Base-by-base conservation (phyloP, 768 basidiomycete genomes). In the Tremella fuciformis region DNA sequence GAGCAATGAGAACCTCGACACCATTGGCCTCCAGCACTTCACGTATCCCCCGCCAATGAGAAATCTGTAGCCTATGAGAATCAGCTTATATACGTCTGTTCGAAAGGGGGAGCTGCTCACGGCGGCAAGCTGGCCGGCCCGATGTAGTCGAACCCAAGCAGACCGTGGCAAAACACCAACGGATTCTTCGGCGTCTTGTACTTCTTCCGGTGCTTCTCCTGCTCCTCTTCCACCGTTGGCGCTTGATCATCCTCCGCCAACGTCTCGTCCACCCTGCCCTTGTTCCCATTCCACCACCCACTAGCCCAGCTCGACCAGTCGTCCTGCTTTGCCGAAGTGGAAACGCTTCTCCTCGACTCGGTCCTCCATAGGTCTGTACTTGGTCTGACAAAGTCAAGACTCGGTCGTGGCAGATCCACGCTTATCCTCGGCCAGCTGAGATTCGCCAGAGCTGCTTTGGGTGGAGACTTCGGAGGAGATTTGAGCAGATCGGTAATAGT, bases 31-130 rank as follows among this genome's bases (percentile, higher is more conserved):
- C 86, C 7, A 99, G 81, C 16, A 88, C 91, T 73, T 97, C 90
- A 70, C 88, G 87, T 63, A 99, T 94, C 7, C 96, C 96, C 38
- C 94, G 84, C 96, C 96, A 99, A 76, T 99, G 92, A 1, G 87
- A 82, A 41, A 99, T 90, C 69, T 92, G 85, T 16, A 97, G 67
- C 3, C 90, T 13, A 86, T 85, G 57, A 87, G 11, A 9, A 18
- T 39, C 18, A 53, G 47, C 15, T 38, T 6, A 18, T 46, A 15
- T 18, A 8, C 22, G 6, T n/a, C 6, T 8, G 42, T 15, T 38
- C 22, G 34, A 29, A 3, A 53, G 40, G 16, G 29, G 29, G 13
- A 46, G 52, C 11, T 3, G 50, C 64, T 55, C 41, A 70, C 70
- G 70, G 67, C 37, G 73, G 73, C 13, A 71, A 52, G 57, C 62